A percentile compares a stretch with the other conserved stretches of the same genome.
These are phyloP conservation scores for Monilinia laxa DNA, from an alignment of 2,329 filamentous ascomycete genomes.

Conservation along the genomic window DNA sequence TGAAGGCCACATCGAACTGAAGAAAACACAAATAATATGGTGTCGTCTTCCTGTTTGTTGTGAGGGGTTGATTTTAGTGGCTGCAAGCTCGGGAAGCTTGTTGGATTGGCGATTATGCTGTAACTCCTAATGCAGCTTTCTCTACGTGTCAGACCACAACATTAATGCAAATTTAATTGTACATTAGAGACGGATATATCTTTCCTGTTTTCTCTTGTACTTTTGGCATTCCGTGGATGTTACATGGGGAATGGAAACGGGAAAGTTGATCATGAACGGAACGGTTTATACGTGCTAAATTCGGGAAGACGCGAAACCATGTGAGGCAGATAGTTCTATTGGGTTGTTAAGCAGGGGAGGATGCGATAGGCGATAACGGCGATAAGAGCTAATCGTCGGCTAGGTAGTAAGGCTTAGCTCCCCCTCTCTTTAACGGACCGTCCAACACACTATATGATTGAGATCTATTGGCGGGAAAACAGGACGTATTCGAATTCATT, in stretches of 20 bases:
- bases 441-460: no score
- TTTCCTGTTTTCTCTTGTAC: neutral
- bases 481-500: no score
- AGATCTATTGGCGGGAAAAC: no score
- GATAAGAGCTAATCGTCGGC: conserved; percentile 1
- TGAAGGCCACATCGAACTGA: conserved; percentile 39
- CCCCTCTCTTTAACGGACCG: no score
- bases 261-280: conserved; percentile 1
- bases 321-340: neutral
- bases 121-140: conserved; percentile 14
- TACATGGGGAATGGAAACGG: conserved; percentile 4
- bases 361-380: conserved; percentile 17
- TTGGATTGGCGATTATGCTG: conserved; percentile 17
- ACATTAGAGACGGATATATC: neutral
- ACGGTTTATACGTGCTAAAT: neutral
- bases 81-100: conserved; percentile 5
- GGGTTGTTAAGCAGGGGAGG: neutral
- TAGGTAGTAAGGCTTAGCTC: no score
- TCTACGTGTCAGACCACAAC: conserved; percentile 20
- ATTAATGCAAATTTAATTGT: conserved; percentile 17
- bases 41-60: conserved; percentile 19
- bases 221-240: conserved; percentile 8
- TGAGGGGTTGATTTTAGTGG: conserved; percentile 24
- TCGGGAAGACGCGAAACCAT: conserved; percentile 7
- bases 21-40: conserved; percentile 32